Conservation (phyloP, 2,329 filamentous ascomycete species). For the Shiraia bambusicola region DNA sequence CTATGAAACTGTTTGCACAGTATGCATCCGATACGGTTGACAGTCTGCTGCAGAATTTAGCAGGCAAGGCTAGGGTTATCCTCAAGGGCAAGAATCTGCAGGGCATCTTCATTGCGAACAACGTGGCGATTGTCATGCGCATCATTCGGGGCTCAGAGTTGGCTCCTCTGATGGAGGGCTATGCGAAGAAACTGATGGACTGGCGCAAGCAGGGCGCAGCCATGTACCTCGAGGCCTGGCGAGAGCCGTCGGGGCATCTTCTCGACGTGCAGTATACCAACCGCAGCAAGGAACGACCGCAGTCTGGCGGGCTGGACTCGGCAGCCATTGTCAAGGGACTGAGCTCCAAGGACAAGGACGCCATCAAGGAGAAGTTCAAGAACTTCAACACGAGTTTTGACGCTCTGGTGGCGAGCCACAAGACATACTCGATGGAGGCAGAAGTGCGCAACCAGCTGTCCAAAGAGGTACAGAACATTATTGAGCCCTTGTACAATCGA, state of each 20-base stretch:
- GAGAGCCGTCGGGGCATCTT: slow-evolving; percentile 79
- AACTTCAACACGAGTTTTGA: slow-evolving; percentile 90
- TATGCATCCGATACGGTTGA: slow-evolving; percentile 91
- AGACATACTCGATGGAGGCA: slow-evolving; percentile 81
- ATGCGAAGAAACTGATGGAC: slow-evolving; percentile 69
- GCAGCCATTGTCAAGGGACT: slow-evolving; percentile 80
- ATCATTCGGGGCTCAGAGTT: slow-evolving; percentile 83
- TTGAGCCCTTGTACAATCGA: slow-evolving; percentile 89
- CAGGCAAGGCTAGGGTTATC: slow-evolving; percentile 69
- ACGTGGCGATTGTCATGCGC: slow-evolving; percentile 78
- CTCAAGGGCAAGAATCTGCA: slow-evolving; percentile 74
- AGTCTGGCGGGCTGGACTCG: slow-evolving; percentile 69
- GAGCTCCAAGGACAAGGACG: slow-evolving; percentile 88
- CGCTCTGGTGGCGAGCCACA: slow-evolving; percentile 80
- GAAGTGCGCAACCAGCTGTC: slow-evolving; percentile 81
- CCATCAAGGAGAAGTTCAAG: slow-evolving; percentile 93
- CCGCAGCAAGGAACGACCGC: slow-evolving; percentile 63
- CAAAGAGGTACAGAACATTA: slow-evolving; percentile 83
- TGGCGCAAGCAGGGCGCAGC: slow-evolving; percentile 86
- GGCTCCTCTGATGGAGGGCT: slow-evolving; percentile 63
- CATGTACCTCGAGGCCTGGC: slow-evolving; percentile 83
- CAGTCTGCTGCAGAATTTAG: slow-evolving; percentile 71
- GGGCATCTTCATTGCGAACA: slow-evolving; percentile 91
- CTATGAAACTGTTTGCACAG: slow-evolving; percentile 81
- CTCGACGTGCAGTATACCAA: slow-evolving; percentile 92